Conservation (phyloP, 768 basidiomycete genomes). For the Plicaturopsis crispa region DNA sequence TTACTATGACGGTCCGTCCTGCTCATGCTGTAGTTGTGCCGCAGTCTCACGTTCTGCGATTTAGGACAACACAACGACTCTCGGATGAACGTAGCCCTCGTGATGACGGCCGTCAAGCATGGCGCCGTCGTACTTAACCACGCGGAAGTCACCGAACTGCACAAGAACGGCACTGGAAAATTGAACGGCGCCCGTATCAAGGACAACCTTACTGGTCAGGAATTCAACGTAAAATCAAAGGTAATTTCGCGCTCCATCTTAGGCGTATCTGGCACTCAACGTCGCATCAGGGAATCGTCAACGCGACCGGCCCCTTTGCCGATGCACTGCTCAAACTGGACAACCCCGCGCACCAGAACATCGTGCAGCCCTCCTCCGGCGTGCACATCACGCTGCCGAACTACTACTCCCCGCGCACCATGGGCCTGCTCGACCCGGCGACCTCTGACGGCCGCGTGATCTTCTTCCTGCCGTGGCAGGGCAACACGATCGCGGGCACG, state of each 20-base stretch:
- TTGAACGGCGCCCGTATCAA: conserved; percentile 69
- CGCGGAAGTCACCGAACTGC: conserved; percentile 72
- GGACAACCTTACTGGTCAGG: conserved; percentile 78
- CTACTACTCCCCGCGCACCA: conserved; percentile 91
- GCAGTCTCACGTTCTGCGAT: conserved; percentile 10
- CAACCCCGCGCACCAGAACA: conserved; percentile 67
- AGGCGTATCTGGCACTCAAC: not conserved
- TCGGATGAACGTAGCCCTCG: conserved; percentile 93
- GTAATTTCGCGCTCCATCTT: conserved; percentile 23
- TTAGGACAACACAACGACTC: conserved; percentile 97
- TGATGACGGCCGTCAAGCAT: conserved; percentile 90
- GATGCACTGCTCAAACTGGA: conserved; percentile 83
- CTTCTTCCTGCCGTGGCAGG: conserved; percentile 99
- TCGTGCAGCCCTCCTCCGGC: conserved; percentile 89
- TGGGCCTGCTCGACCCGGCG: conserved; percentile 93
- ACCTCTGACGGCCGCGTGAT: conserved; percentile 97
- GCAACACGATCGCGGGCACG: conserved; percentile 94
- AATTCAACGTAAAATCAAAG: conserved; percentile 78
- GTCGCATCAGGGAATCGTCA: conserved; percentile 68
- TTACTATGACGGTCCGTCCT: conserved; percentile 82
- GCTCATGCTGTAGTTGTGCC: conserved; percentile 27
- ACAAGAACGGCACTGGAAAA: conserved; percentile 59
- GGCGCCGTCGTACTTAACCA: conserved; percentile 89
- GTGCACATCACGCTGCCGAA: conserved; percentile 95
- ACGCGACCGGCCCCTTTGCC: conserved; percentile 93